Evolutionary conservation across 2,329 filamentous ascomycete genomes (phyloP), one percentile per base, ranked within the genome.

Genomic region (Albifimbria verrucaria): DNA sequence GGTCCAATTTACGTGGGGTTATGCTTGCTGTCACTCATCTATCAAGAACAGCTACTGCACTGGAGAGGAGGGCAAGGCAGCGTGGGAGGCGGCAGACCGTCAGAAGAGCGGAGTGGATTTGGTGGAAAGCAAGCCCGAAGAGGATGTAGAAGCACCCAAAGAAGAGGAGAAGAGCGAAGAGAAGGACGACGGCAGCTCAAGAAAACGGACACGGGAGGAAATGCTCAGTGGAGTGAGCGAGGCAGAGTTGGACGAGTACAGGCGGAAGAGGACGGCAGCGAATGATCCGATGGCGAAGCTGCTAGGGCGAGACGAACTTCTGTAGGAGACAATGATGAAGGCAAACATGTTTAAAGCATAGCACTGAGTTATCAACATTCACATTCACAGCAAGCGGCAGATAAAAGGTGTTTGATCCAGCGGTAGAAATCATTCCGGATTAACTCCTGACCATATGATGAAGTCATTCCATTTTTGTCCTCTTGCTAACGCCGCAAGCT

Each of bases 21-120:
- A 96, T 71, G 83, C 89, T 21, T 99, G 94, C 71, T 99, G 94
- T 76, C 92, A 95, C 68, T 96, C 92, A 0, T 87, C 86, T 21
- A 83, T 96, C 57, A 97, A 96, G 74, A 97, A 99, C 72, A 96
- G 92, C 65, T 99, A 97, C 66, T 99, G 94, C 70, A 97, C 93
- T 0, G 94, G 94, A 23, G 90, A 94, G 55, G 90, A 89, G 54
- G 94, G 94, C 32, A 95, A 86, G 69, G 75, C 75, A 56, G 92
- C 91, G 1, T 92, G 90, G 71, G 87, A 92, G 61, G 87, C 89
- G 52, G 86, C 90, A 1, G 86, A 94, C 59, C 75, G 67, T 60
- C 83, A 80, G 65, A 71, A 78, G n/a, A 74, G 69, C 2, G 79
- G 81, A 20, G 73, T 65, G 2, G 72, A 69, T 48, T 63, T 80